These are phyloP conservation scores for Neurospora sp. DNA, from an alignment of 495 filamentous ascomycete species.

Conservation along the genomic window DNA sequence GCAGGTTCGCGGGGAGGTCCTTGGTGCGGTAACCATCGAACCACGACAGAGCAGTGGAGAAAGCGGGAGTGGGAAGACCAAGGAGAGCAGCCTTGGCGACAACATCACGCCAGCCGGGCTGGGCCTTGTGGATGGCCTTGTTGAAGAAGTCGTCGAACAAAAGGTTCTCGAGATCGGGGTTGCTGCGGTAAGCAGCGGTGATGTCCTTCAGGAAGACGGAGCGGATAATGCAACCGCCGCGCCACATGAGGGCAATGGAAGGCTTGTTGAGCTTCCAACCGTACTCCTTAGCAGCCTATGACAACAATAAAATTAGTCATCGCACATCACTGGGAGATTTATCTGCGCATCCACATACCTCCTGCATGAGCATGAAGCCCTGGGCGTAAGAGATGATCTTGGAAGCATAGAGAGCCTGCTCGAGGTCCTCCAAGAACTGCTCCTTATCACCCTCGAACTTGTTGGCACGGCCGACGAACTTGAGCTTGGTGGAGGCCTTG, in stretches of 20 bases:
- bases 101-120: conserved; percentile 91
- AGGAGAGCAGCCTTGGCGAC: conserved; percentile 84
- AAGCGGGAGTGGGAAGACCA: conserved; percentile 90
- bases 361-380: conserved; percentile 99
- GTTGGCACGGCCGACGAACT: conserved; percentile 57
- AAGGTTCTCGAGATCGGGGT: conserved; percentile 95
- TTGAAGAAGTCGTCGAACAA: conserved; percentile 99
- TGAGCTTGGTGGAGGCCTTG: conserved; percentile 68
- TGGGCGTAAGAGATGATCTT: conserved; percentile 99
- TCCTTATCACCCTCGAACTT: conserved; percentile 84
- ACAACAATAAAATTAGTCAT: conserved; percentile 11
- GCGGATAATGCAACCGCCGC: conserved; percentile 98
- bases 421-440: conserved; percentile 88
- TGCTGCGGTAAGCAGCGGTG: conserved; percentile 86
- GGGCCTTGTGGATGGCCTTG: conserved; percentile 92
- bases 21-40: conserved; percentile 96
- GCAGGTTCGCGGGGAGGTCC: conserved; percentile 90
- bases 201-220: conserved; percentile 99
- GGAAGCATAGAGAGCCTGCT: conserved; percentile 97
- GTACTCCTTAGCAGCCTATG: conserved; percentile 84
- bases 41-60: conserved; percentile 93
- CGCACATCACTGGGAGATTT: neutral
- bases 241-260: conserved; percentile 99
- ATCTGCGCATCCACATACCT: conserved; percentile 48
- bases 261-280: conserved; percentile 99